Conservation (phyloP, 768 basidiomycete genomes). For the Pleurotus tuoliensis region DNA sequence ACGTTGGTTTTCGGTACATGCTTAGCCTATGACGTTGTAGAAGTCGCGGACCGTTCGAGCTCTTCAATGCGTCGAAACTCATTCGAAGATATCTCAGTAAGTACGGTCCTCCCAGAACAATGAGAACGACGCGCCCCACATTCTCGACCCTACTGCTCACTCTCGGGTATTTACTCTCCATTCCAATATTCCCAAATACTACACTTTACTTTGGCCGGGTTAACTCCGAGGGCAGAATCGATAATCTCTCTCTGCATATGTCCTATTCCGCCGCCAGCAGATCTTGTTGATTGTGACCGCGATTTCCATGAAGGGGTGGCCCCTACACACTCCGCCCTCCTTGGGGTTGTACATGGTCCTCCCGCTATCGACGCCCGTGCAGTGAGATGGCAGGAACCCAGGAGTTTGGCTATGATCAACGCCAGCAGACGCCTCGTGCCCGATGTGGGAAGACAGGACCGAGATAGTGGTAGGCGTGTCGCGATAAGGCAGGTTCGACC, state of each 20-base stretch:
- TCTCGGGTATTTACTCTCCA: too few species aligned
- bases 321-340: neutral
- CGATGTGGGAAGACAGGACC: conserved; percentile 2
- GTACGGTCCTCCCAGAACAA: neutral
- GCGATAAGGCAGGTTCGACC: conserved; percentile 6
- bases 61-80: neutral
- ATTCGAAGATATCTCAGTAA: neutral
- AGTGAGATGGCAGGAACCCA: neutral
- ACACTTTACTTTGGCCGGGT: neutral
- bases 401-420: neutral
- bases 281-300: neutral
- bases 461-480: neutral
- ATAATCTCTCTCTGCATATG: neutral
- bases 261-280: neutral
- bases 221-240: neutral
- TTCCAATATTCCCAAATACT: neutral
- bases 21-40: neutral
- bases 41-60: neutral
- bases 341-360: neutral
- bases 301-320: too few species aligned
- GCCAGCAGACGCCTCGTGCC: neutral
- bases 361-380: neutral
- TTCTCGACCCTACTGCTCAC: too few species aligned
- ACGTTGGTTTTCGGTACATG: too few species aligned
- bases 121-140: too few species aligned